Base-by-base conservation (phyloP, 2,329 filamentous ascomycete species). In the Aspergillus caelatus region DNA sequence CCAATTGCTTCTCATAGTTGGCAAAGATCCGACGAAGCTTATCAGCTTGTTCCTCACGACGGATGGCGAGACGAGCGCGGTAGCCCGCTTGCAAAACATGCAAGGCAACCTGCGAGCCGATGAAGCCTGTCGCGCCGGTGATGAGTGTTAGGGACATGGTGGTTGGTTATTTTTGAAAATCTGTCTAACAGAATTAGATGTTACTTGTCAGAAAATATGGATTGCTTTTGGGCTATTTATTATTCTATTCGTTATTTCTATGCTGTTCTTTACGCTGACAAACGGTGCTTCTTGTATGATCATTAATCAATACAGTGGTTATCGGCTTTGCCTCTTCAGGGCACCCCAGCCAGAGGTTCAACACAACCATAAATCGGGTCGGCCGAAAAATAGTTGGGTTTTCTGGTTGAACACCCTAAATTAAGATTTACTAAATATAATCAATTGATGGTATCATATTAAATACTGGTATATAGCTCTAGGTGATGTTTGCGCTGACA, bases 111-210 rank as follows among this genome's bases (percentile, higher is more conserved):
- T 63, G 52, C 9, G 64, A 61, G n/a, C 70, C 70, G 45, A 72
- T 70, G 58, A 72, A 72, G 39, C 68, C 71, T 12, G 67, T 71
- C 5, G 67, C 64, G 21, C 70, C 71, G 36, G 71, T 71, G 32
- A 72, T 65, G 26, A 72, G 68, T 21, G 71, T 30, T 2, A 67
- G 60, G 1, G 62, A 14, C 58, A 60, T 60, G 30, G 11, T 32
- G 14, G 10, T 21, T 23, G 32, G 16, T 34, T 1, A 16, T 2
- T 14, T 14, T 16, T 36, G 34, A 2, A 10, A 7, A 6, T 36
- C 1, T 36, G 5, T 14, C 34, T 36, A 36, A 36, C 5, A 36
- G 34, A 5, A 7, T 12, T 23, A 48, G 23, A 28, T 3, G 11
- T 8, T 14, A 14, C 4, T 12, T 26, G 23, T 26, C 6, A 6